Evolutionary conservation across 768 basidiomycete genomes (phyloP).

Genomic region (Tylopilus rubrobrunneus): DNA sequence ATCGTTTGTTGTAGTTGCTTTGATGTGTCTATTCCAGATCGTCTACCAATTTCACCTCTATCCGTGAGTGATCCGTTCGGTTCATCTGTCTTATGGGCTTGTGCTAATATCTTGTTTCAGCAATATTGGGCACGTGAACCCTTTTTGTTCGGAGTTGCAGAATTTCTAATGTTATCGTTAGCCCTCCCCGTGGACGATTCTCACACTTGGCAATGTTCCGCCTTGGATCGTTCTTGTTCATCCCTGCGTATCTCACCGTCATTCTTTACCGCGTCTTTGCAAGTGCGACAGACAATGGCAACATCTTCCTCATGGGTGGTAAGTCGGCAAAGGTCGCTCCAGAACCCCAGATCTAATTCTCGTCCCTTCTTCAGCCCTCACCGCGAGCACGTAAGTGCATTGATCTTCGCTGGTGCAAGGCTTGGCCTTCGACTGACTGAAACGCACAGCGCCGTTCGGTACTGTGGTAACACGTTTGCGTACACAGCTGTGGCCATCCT

Average conservation of each 20-base stretch:
- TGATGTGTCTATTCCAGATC: conserved; percentile 95
- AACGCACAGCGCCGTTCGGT: conserved; percentile 68
- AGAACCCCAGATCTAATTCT: neutral
- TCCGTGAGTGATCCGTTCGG: conserved; percentile 52
- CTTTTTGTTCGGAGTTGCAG: neutral
- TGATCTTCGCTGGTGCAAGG: neutral
- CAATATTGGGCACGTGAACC: conserved; percentile 55
- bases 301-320: conserved; percentile 80
- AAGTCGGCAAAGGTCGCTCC: conserved; percentile 23
- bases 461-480: conserved; percentile 82
- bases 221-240: conserved; percentile 78
- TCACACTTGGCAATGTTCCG: conserved; percentile 90
- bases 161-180: conserved; percentile 27
- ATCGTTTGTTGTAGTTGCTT: conserved; percentile 53
- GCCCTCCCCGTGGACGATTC: conserved; percentile 77
- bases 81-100: neutral
- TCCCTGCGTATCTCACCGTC: conserved; percentile 85
- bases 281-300: conserved; percentile 64
- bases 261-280: conserved; percentile 71
- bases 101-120: conserved; percentile 28
- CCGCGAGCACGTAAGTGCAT: conserved; percentile 72
- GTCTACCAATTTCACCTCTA: conserved; percentile 89
- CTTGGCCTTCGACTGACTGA: neutral
- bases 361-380: conserved; percentile 46
- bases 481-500: conserved; percentile 91